Evolutionary conservation across 805 yeast species (phyloP), one percentile per base, ranked within the genome.

Genomic region (Soucietia sequanensis): DNA sequence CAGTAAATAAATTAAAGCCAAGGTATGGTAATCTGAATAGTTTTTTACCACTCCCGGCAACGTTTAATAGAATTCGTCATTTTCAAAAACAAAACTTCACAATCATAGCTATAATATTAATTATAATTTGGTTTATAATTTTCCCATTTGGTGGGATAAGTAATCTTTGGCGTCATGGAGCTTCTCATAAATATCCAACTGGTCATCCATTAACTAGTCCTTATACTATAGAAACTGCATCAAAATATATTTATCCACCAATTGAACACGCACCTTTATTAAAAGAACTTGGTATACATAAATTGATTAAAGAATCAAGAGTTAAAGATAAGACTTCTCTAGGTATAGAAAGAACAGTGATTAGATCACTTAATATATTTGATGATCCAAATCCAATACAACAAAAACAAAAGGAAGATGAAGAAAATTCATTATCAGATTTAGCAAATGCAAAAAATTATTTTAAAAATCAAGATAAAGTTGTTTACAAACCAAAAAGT

Each of bases 221-320:
- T 9, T 49, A 58, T 31, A 41, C 38, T 12, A 65, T 78, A 18
- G 67, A 64, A 14, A 73, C 82, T 11, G 58, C 65, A 9, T 69
- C 78, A 13, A 65, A 70, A 24, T 70, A 76, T 49, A 80, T 84
- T 10, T 84, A 74, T 50, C 93, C 93, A n/a, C 74, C 78, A n/a
- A 70, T 83, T 23, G 89, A 84, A 44, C 81, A 84, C 48, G 81
- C 85, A 4, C 76, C 80, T 0, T 54, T 72, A 15, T 64, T 84
- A 40, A 74, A 76, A 44, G 81, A 80, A 38, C 51, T 84, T 33
- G 75, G 79, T 2, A 56, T 78, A 14, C 67, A 70, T 35, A 66
- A 70, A 11, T 57, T 84, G 21, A 80, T 78, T 39, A 68, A 66
- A 21, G 68, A 66, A 30, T 62, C 72, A 31, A 54, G 60, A n/a